Percentiles rank a stretch among this genome's conserved stretches.
phyloP scores from a whole-genome alignment of 352 stramenopile genomes.

The Phytophthora hibernalis region DNA sequence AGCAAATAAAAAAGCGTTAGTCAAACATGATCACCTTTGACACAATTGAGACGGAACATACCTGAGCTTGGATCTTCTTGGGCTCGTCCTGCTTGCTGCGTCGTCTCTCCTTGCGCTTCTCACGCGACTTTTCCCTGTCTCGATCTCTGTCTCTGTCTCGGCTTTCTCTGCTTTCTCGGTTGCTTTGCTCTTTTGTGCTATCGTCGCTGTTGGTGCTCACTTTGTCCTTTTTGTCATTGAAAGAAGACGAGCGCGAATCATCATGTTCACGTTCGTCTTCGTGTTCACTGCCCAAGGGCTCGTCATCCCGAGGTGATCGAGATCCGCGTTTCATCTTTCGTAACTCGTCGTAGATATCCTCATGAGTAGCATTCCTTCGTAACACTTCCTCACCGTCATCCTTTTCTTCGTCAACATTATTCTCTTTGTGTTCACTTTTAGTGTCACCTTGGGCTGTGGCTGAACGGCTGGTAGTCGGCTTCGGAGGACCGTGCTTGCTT shows the following conservation, averaged over 20 bases:
- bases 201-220: conserved; percentile 40
- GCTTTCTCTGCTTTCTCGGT: conserved; percentile 12
- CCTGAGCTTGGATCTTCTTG: conserved; percentile 73
- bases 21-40: neutral
- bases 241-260: conserved; percentile 30
- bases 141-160: conserved; percentile 27
- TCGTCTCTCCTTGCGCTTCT: conserved; percentile 62
- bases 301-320: conserved; percentile 40
- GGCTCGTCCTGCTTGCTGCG: conserved; percentile 71
- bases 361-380: conserved; percentile 39
- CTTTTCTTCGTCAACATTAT: conserved; percentile 34
- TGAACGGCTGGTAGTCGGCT: conserved; percentile 14
- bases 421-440: conserved; percentile 34
- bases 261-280: conserved; percentile 16
- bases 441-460: conserved; percentile 4
- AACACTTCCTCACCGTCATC: conserved; percentile 27
- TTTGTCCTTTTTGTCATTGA: conserved; percentile 36
- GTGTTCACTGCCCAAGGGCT: conserved; percentile 20
- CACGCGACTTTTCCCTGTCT: conserved; percentile 46
- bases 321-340: conserved; percentile 55
- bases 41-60: conserved; percentile 15
- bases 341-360: conserved; percentile 69
- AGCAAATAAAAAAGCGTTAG: conserved; percentile 1
- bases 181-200: conserved; percentile 38
- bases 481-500: conserved; percentile 49